Evolutionary conservation across 257 asterid species (phyloP).

Genomic region (Lycium ferocissimum): DNA sequence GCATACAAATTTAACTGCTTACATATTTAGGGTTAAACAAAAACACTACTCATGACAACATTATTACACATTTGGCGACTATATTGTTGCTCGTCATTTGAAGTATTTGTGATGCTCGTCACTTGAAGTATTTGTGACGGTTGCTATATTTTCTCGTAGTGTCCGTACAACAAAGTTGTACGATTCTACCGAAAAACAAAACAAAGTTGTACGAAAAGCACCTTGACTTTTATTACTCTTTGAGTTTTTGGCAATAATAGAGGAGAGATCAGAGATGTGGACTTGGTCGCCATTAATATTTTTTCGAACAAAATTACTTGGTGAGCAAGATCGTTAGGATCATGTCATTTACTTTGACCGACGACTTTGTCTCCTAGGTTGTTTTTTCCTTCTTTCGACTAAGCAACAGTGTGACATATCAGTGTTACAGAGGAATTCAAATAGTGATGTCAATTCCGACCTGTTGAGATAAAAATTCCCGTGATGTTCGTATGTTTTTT

Average conservation of each 20-base stretch:
- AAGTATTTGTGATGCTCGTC: background rate
- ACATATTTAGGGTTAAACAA: no score
- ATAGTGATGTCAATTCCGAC: background rate
- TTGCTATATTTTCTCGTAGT: background rate
- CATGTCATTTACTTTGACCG: constrained; percentile 22
- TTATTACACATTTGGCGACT: background rate
- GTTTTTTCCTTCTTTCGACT: background rate
- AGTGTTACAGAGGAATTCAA: background rate
- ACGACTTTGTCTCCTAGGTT: background rate
- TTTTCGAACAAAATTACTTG: background rate
- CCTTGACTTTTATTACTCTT: background rate
- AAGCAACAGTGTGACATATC: background rate
- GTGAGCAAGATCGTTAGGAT: background rate
- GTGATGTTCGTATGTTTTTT: background rate
- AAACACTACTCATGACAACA: constrained; percentile 27
- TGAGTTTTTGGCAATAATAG: background rate
- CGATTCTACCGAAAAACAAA: no score
- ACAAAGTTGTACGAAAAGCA: background rate
- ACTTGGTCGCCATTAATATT: background rate
- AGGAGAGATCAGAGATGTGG: background rate
- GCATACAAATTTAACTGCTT: no score
- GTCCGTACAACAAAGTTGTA: constrained; percentile 23
- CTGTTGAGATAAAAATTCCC: background rate
- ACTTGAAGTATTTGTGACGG: background rate
- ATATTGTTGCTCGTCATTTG: background rate